These are phyloP conservation scores for Agroathelia rolfsii DNA, from an alignment of 1,284 basidiomycete species.

Conservation along the genomic window DNA sequence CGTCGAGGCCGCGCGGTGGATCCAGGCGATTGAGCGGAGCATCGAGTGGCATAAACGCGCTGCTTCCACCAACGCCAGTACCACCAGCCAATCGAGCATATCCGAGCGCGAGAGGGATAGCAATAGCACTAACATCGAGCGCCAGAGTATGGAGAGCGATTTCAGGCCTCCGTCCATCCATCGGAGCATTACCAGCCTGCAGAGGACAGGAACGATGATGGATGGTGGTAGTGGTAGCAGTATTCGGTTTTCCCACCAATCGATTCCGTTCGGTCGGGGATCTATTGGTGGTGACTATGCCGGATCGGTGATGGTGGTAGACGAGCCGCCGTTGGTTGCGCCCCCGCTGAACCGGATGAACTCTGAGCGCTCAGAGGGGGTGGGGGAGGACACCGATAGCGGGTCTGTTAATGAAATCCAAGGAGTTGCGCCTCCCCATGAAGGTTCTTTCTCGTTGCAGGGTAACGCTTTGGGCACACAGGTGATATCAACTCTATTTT, in stretches of 20 bases:
- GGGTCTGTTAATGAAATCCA: conserved; percentile 35
- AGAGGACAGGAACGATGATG: conserved; percentile 6
- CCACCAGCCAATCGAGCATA: conserved; percentile 7
- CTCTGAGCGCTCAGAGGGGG: conserved; percentile 27
- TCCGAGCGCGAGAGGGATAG: conserved; percentile 3
- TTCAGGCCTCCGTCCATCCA: too few relatives aligned
- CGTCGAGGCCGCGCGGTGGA: conserved; percentile 85
- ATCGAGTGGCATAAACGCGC: conserved; percentile 52
- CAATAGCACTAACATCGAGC: too few relatives aligned
- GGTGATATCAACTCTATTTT: too few relatives aligned
- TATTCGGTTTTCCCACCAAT: too few relatives aligned
- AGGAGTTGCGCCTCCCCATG: conserved; percentile 49
- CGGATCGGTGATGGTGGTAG: conserved; percentile 13
- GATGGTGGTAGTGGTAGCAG: conserved; percentile 13
- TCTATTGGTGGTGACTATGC: conserved; percentile 4
- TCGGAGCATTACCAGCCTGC: conserved; percentile 24
- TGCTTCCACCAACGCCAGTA: conserved; percentile 7
- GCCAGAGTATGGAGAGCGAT: conserved; percentile 21
- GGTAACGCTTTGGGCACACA: conserved; percentile 73
- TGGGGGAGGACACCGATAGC: conserved; percentile 27
- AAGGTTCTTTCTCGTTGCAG: conserved; percentile 60
- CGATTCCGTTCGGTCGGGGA: conserved; percentile 7
- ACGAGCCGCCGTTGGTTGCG: too few relatives aligned
- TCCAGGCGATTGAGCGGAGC: conserved; percentile 58
- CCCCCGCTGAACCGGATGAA: conserved; percentile 15